Conservation (phyloP, 768 basidiomycete genomes). For the Tephrocybe sp. region DNA sequence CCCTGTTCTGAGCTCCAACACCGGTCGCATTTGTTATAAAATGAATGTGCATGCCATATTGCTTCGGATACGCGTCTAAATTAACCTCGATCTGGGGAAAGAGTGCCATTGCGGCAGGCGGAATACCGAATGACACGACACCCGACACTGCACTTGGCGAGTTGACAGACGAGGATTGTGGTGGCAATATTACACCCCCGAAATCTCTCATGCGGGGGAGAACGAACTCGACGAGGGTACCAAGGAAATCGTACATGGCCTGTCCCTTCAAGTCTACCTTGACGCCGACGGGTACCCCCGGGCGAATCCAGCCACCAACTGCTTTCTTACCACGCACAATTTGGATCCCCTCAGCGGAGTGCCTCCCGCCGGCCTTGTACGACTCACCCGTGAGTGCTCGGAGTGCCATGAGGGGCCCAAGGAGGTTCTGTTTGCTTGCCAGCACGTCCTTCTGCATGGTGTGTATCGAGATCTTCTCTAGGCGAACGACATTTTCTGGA, state of each 20-base stretch:
- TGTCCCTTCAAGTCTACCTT: slow-evolving; percentile 91
- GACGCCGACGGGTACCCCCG: slow-evolving; percentile 78
- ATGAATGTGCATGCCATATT: slow-evolving; percentile 92
- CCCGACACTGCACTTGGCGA: slow-evolving; percentile 81
- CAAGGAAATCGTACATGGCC: slow-evolving; percentile 94
- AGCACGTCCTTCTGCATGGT: slow-evolving; percentile 84
- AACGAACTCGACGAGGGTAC: slow-evolving; percentile 88
- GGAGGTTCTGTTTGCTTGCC: slow-evolving; percentile 65
- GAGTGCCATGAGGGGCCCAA: slow-evolving; percentile 86
- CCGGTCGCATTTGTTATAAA: slow-evolving; percentile 89
- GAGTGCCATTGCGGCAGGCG: slow-evolving; percentile 79
- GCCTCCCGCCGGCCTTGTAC: slow-evolving; percentile 67
- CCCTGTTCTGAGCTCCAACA: slow-evolving; percentile 86
- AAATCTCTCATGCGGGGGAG: slow-evolving; percentile 94
- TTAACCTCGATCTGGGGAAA: slow-evolving; percentile 98
- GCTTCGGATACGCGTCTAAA: slow-evolving; percentile 81
- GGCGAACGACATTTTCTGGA: slow-evolving; percentile 64
- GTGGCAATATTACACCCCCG: slow-evolving; percentile 78
- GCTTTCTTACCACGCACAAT: slow-evolving; percentile 69
- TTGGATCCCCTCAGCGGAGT: slow-evolving; percentile 73
- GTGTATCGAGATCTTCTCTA: slow-evolving; percentile 87
- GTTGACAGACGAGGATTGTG: slow-evolving; percentile 64
- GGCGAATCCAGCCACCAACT: slow-evolving; percentile 82
- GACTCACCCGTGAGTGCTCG: slow-evolving; percentile 87
- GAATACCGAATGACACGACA: slow-evolving; percentile 87